Base-by-base conservation (phyloP, 805 yeast species). In the Metschnikowia shivogae region DNA sequence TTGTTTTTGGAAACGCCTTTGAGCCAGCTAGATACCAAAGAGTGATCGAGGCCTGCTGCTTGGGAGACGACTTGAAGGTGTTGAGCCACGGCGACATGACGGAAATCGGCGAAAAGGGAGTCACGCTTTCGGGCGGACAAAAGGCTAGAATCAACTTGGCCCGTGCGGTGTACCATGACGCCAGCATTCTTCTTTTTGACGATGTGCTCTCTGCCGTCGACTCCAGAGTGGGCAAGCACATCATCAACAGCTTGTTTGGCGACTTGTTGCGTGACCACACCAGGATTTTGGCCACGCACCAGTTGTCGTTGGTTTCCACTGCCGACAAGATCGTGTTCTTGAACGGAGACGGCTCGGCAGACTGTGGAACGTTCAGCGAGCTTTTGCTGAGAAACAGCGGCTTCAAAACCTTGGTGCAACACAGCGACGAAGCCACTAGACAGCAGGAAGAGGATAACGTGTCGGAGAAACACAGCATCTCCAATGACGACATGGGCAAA, bases 341-440 rank as follows among this genome's bases (percentile, higher is more conserved):
- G 47, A 68, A 66, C 47, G 74, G 73, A 38, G 71, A 68, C 50
- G 75, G 76, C 6, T 48, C 68, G 3, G 60, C 65, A 39, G 74
- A 71, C 45, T 64, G 62, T 31, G 74, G 74, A n/a, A 55, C 64
- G 1, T 51, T 61, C 19, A 48, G 56, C 4, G 68, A 69, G 43
- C 63, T 71, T 45, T 49, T 48, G 14, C 39, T 34, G 6, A 57
- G 65, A 45, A 82, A 77, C 50, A 41, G 55, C 3, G 73, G 70
- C 7, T 82, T 86, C 56, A 64, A 63, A 17, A 69, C 73, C 11
- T 67, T 84, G 54, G 70, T 82, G 66, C 73, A 76, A 35, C 78
- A 64, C 53, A 65, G 73, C 46, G 46, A 53, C 29, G 64, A 60
- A 11, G 42, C 45, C 13, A 46, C 46, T 12, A 47, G 61, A 62